phyloP scores from a whole-genome alignment of 352 stramenopile genomes.

The Phytopythium kandeliae region DNA sequence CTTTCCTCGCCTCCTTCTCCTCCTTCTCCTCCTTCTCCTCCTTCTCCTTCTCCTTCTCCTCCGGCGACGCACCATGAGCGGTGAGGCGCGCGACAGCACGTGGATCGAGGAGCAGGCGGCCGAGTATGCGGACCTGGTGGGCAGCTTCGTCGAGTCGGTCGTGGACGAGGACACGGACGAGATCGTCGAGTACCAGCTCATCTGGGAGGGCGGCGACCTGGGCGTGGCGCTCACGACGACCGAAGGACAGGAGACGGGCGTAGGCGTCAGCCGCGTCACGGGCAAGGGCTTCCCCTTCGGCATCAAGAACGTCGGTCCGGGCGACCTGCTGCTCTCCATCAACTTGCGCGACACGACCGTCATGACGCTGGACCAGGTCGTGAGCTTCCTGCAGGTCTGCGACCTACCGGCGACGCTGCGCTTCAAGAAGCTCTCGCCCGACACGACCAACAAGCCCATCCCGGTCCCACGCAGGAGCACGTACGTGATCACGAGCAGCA shows the following conservation, averaged over 20 bases:
- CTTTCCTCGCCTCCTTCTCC: not conserved
- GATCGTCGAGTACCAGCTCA: constrained; percentile 86
- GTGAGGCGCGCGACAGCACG: constrained; percentile 16
- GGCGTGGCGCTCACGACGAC: constrained; percentile 78
- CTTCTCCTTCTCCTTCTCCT: not conserved
- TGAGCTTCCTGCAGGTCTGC: constrained; percentile 77
- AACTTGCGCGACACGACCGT: constrained; percentile 80
- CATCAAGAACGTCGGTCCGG: constrained; percentile 84
- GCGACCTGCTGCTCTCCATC: constrained; percentile 77
- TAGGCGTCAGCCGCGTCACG: constrained; percentile 77
- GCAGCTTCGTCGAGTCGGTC: constrained; percentile 82
- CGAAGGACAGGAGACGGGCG: constrained; percentile 44
- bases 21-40: not conserved
- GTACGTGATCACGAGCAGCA: constrained; percentile 60
- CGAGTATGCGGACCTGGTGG: constrained; percentile 79
- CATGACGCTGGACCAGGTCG: constrained; percentile 75
- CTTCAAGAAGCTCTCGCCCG: constrained; percentile 80
- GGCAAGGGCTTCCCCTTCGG: constrained; percentile 85
- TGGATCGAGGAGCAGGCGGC: constrained; percentile 87
- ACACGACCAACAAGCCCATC: constrained; percentile 30
- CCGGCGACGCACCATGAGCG: constrained; percentile 16
- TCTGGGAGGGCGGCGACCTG: constrained; percentile 83
- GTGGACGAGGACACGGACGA: constrained; percentile 79
- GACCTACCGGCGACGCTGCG: constrained; percentile 78
- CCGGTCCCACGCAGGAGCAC: constrained; percentile 49